Evolutionary conservation across 2,329 filamentous ascomycete species (phyloP), one percentile per base, ranked within the genome.

Genomic region (Aspergillus puulaauensis): DNA sequence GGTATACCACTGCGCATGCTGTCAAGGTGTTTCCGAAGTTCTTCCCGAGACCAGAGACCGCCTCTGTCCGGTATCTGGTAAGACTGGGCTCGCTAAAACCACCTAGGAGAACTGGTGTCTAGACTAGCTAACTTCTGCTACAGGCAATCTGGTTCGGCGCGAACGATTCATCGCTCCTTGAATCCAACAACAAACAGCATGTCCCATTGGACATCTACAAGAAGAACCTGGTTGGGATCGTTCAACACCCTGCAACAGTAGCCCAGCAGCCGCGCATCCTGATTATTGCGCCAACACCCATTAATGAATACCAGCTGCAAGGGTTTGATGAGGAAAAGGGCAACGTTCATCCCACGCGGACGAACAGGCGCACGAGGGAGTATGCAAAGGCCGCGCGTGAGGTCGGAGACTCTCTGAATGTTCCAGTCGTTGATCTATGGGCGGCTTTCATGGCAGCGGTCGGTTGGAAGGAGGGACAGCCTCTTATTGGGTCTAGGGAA

Each of bases 61-160:
- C 82, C 27, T 70, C 66, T 53, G 72, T 79, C 43, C 70, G 74
- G 14, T 69, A 79, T 37, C 75, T 80, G 75, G 77, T 79, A 70
- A 51, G 61, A 41, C 43, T 17, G n/a, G 37, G 35, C 21, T 24
- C 31, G 27, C 11, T 31, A 31, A 8, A 17, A 12, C 9, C 9
- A 45, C 21, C 23, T 15, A 39, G 6, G 6, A 47, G 2, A n/a
- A 50, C 15, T 19, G 12, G 15, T 37, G 41, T 5, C 14, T n/a
- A 14, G 12, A 7, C 8, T 52, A 17, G 53, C 54, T 63, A 23
- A 61, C 45, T 37, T 31, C n/a, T 41, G 19, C 6, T 5, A 31
- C 57, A 92, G 89, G 79, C 89, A 40, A 76, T 96, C 58, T 88
- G 96, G 64, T 87, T 97, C 59, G 95, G 95, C 17, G 91, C 95